Base-by-base conservation (phyloP, 1,284 basidiomycete genomes). In the Stygiomarasmius scandens region DNA sequence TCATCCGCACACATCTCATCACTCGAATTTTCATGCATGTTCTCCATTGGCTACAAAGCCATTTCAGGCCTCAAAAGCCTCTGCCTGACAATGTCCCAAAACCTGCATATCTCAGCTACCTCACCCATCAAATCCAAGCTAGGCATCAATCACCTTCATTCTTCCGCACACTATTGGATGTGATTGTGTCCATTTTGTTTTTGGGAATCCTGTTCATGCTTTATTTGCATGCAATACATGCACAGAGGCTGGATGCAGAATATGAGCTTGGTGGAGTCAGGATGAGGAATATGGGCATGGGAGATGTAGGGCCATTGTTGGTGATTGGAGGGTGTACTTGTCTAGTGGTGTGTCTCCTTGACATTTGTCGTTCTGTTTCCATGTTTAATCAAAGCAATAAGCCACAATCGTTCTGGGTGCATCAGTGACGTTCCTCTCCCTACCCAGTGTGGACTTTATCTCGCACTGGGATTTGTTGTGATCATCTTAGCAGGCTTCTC, bases 121-220 rank as follows among this genome's bases (percentile, higher is more conserved):
- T 29, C 23, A 58, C 19, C 16, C 38, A 41, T 16, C 38, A 41
- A 16, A 41, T 4, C 14, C 38, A 41, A 12, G 11, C 11, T 16
- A 41, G 38, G 38, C 11, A 64, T 66, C 49, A 61, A 66, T 22
- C 74, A 67, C 46, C 77, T 70, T 75, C 82, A 1, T 71, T 86
- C 64, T 60, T 73, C n/a, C 79, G 82, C 23, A 74, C 74, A 8
- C 58, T 86, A 43, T 55, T 81, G 45, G 86, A 90, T 66, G 71
- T 89, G 63, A 43, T 88, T 46, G 67, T 87, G 55, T 82, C 84
- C 0, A 75, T 80, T 62, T 56, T 90, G 24, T 89, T 86, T 64
- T 77, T 92, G 12, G 89, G 89, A 2, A 83, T 92, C 51, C 89
- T 89, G 1, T 90, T 86, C 70, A 68, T 91, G 55, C 88, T 90